Evolutionary conservation across 2,329 filamentous ascomycete species (phyloP).

Genomic region (Tolypocladium paradoxum): DNA sequence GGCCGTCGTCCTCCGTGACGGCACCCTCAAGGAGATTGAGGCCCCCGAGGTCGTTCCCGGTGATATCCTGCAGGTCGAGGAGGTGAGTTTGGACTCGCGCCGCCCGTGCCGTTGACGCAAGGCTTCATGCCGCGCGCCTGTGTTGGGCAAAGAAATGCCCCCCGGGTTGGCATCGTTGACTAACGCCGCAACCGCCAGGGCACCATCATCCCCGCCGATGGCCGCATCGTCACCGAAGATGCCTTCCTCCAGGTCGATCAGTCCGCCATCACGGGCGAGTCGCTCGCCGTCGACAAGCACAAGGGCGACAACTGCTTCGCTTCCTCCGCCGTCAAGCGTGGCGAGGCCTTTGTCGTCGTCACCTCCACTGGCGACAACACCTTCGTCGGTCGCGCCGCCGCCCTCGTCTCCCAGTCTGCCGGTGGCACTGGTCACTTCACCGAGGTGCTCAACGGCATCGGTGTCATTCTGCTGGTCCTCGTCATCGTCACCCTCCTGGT

Average conservation of each 20-base stretch:
- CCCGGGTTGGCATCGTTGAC: too few relatives aligned
- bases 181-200: slow-evolving; percentile 33
- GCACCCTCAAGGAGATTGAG: slow-evolving; percentile 64
- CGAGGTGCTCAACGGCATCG: slow-evolving; percentile 79
- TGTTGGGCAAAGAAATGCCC: too few relatives aligned
- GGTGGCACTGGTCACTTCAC: slow-evolving; percentile 77
- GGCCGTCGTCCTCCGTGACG: slow-evolving; percentile 77
- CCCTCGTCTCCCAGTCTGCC: slow-evolving; percentile 69
- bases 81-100: slow-evolving; percentile 23
- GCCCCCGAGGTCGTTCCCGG: slow-evolving; percentile 78
- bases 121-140: neutral
- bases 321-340: slow-evolving; percentile 84
- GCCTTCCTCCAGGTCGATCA: slow-evolving; percentile 86
- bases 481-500: slow-evolving; percentile 72
- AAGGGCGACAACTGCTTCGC: slow-evolving; percentile 71
- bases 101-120: neutral
- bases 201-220: slow-evolving; percentile 84
- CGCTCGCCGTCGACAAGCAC: slow-evolving; percentile 83
- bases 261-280: slow-evolving; percentile 85
- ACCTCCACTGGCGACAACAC: slow-evolving; percentile 82
- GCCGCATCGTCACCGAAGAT: slow-evolving; percentile 71
- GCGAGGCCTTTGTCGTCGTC: slow-evolving; percentile 73
- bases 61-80: slow-evolving; percentile 82
- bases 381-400: slow-evolving; percentile 80
- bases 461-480: slow-evolving; percentile 65